Base-by-base conservation (phyloP, 805 yeast genomes). In the Kodamaea fukazawae region DNA sequence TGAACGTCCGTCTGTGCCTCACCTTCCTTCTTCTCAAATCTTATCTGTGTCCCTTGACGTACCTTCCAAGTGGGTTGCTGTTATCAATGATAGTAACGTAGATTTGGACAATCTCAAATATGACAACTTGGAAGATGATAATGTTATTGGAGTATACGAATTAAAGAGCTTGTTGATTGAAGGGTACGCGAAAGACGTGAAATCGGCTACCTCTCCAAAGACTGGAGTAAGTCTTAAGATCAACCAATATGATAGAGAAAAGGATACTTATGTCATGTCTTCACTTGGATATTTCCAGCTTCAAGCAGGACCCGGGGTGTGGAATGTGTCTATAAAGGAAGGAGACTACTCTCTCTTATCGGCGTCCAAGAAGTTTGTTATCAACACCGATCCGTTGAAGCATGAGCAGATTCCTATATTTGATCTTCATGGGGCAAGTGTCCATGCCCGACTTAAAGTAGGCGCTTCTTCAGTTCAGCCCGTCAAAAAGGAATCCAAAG, bases 231-330 rank as follows among this genome's bases (percentile, higher is more conserved):
- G 71, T 3, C 51, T 87, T 3, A 67, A 70, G 14, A 54, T 81
- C 1, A 13, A 14, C 0, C 42, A 48, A 4, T 42, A 41, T 2
- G 35, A 32, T 3, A 26, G 13, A 2, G 11, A 45, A n/a, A 64
- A 73, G 1, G 87, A 81, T 47, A 83, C 96, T 0, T 67, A 63
- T 28, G 79, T 89, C 1, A 85, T 91, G 93, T 74, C 81, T 1
- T 82, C 85, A 29, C 67, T 83, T 46, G 97, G 97, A 0, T 91
- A 91, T 58, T 76, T 84, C 39, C 97, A 90, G 60, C 65, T 93
- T 33, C 77, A 76, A 46, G 79, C 84, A 0, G 70, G 68, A 36
- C 93, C 95, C 1, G 96, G 96, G 0, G 33, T 70, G 3, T 86
- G 86, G 83, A 57, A 63, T 2, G 55, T 86, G n/a, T 49, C 52